Evolutionary conservation across 352 stramenopile species (phyloP), one percentile per base, ranked within the genome.

Genomic region (Albugo candida): DNA sequence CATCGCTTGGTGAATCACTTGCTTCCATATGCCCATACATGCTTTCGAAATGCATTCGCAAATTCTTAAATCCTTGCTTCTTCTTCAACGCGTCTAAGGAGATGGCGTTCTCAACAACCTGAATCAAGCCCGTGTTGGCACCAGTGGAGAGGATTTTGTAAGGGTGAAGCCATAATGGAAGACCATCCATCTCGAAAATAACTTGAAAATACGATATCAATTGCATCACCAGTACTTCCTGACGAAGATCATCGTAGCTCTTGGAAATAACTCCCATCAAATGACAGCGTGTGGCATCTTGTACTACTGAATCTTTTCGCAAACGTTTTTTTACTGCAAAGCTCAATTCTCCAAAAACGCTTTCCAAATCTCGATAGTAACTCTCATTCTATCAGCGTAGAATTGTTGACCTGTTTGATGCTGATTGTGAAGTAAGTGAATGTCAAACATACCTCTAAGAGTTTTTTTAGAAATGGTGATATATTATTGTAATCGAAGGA

Each of bases 221-320:
- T 60, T 98, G 92, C 81, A 98, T 96, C 5, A 96, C 86, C 53
- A 97, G 92, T 36, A 96, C 86, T 67, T 99, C 93, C 59, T 99
- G 95, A 4, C 94, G 70, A 44, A 98, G 60, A 54, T 98, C 94
- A 64, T 98, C 95, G 58, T 95, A 96, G 44, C 85, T 97, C 71
- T 88, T 99, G 24, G 97, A 81, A 63, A 98, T 98, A 24, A 97
- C 70, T 18, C 71, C 68, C 24, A 70, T 57, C 18, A 88, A 47
- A 11, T 61, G 59, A 65, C 74, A 83, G 16, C 70, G 69, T 34
- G 60, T 67, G 48, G 80, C 67, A 36, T 67, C 55, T 2, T 63
- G 61, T 36, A 69, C 73, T 21, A 58, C 58, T 13, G 21, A 47
- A 21, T 37, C 57, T 18, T 64, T 61, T 19, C 17, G 17, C 42